phyloP scores from a whole-genome alignment of 1,139 yeast genomes.

The Sugiyamaella grinbergsii region DNA sequence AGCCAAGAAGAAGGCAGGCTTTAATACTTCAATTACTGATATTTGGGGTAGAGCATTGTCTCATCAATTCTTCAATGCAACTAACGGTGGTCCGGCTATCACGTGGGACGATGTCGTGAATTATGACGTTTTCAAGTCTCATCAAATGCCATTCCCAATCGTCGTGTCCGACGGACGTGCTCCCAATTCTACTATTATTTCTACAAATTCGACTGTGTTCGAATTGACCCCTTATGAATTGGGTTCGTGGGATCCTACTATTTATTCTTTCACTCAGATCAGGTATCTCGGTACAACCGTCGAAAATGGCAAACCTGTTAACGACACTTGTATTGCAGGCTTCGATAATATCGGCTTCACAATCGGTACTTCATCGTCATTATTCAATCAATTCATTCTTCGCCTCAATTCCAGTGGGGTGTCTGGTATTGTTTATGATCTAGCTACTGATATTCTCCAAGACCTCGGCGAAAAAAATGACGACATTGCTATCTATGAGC shows the following conservation, averaged over 20 bases:
- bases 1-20: slow-evolving; percentile 74
- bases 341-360: slow-evolving; percentile 77
- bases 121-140: slow-evolving; percentile 55
- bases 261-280: slow-evolving; percentile 69
- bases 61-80: slow-evolving; percentile 65
- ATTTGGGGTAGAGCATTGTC: slow-evolving; percentile 90
- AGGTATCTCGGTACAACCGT: slow-evolving; percentile 74
- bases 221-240: slow-evolving; percentile 82
- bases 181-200: slow-evolving; percentile 54
- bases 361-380: slow-evolving; percentile 75
- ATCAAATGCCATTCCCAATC: slow-evolving; percentile 86
- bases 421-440: slow-evolving; percentile 51
- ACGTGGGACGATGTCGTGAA: slow-evolving; percentile 67
- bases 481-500: slow-evolving; percentile 71
- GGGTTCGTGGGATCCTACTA: slow-evolving; percentile 87
- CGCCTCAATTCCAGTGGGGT: slow-evolving; percentile 58
- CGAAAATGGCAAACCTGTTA: slow-evolving; percentile 51
- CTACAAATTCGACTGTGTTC: slow-evolving; percentile 74
- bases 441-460: slow-evolving; percentile 40
- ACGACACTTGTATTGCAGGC: slow-evolving; percentile 58
- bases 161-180: slow-evolving; percentile 83
- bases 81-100: slow-evolving; percentile 63
- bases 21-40: slow-evolving; percentile 77
- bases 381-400: slow-evolving; percentile 70
- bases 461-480: slow-evolving; percentile 43